phyloP scores from a whole-genome alignment of 305 asterid species.

The Caryopteris hybrid region DNA sequence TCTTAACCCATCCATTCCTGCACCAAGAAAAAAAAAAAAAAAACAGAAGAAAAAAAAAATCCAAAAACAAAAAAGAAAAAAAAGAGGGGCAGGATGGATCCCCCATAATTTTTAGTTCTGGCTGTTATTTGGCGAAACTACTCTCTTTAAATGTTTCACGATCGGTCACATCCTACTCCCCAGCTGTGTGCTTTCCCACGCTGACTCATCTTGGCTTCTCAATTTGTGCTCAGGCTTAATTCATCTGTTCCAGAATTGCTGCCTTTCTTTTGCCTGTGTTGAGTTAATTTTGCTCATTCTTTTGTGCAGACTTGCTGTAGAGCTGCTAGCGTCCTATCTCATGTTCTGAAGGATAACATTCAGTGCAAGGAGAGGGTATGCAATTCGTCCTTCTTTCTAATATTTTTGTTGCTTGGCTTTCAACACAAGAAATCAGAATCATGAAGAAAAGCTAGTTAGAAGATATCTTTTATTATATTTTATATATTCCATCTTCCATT shows the following conservation, averaged over 20 bases:
- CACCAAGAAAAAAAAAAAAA: too few relatives aligned
- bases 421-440: neutral
- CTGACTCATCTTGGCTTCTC: neutral
- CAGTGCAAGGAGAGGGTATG: constrained; percentile 91
- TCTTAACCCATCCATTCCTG: too few relatives aligned
- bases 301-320: constrained; percentile 83
- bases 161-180: neutral
- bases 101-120: neutral
- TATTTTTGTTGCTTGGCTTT: neutral
- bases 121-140: neutral
- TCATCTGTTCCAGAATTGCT: neutral
- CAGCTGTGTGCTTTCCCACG: neutral
- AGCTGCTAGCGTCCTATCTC: constrained; percentile 93
- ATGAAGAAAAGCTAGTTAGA: neutral
- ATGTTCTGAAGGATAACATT: constrained; percentile 70
- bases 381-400: constrained; percentile 4
- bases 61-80: too few relatives aligned
- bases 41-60: too few relatives aligned
- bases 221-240: neutral
- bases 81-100: neutral
- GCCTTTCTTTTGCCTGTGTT: constrained; percentile 7
- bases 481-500: neutral
- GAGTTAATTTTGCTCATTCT: constrained; percentile 3
- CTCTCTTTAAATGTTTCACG: neutral
- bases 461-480: neutral